phyloP scores from a whole-genome alignment of 768 basidiomycete species.

The Rhodotorula babjevae region DNA sequence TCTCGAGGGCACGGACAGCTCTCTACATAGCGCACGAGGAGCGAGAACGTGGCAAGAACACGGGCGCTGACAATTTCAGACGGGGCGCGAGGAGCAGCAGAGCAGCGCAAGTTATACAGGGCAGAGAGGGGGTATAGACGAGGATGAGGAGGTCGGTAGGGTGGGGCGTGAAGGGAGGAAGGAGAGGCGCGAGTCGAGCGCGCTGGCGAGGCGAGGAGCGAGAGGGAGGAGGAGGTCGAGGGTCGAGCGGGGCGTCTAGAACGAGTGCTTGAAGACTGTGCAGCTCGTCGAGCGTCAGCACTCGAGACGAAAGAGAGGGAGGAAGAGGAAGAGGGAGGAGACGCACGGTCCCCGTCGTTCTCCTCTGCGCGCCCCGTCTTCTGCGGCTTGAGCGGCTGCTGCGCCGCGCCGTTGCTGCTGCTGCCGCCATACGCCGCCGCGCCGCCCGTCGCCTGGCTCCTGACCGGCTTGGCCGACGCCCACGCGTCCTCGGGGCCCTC shows the following conservation, averaged over 20 bases:
- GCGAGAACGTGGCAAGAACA: too few species aligned
- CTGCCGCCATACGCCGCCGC: too few species aligned
- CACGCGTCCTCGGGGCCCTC: constrained; percentile 34
- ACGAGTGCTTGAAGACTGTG: constrained; percentile 32
- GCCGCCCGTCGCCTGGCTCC: too few species aligned
- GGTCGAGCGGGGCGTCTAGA: neutral
- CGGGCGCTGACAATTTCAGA: too few species aligned
- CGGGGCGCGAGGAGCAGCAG: too few species aligned
- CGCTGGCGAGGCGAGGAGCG: neutral
- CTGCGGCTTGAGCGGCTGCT: constrained; percentile 5
- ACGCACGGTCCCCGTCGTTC: constrained; percentile 27
- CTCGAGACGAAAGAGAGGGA: neutral
- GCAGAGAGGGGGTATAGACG: neutral
- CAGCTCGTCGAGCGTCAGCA: neutral
- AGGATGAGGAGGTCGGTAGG: too few species aligned
- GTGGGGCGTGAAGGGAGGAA: too few species aligned
- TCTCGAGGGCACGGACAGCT: too few species aligned
- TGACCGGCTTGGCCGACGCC: constrained; percentile 6
- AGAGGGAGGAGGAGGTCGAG: neutral
- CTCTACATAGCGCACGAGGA: too few species aligned
- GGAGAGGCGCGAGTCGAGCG: neutral
- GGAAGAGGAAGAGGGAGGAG: neutral
- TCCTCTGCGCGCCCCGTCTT: constrained; percentile 17
- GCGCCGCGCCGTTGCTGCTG: neutral
- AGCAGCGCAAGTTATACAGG: too few species aligned